Base-by-base conservation (phyloP, 257 asterid species). In the Solanum arcanum region DNA sequence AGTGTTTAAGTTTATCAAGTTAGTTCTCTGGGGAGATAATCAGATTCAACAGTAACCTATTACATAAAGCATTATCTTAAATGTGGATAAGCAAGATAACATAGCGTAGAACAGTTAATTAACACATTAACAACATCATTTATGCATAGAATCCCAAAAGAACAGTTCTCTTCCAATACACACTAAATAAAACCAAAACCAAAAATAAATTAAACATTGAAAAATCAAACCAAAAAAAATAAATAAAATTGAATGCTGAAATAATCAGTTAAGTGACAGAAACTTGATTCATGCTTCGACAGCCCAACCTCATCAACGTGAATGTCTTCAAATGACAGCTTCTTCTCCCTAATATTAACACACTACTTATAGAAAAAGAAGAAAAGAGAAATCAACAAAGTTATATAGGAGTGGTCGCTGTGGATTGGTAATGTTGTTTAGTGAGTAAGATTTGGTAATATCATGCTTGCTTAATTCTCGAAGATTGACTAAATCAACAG, bases 171-270 rank as follows among this genome's bases (percentile, higher is more conserved):
- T 16, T 72, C 78, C 44, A 72, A 72, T 0, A 33, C 0, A 70
- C 25, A 33, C 9, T 70, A 2, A 70, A 70, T 35, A 70, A 70
- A 31, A 2, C 7, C 12, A 18, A 70, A 70, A 15, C 8, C 0
- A 0, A 13, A 1, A 66, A 68, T 2, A 68, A 0, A 27, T 68
- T 27, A 15, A 31, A 0, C 41, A 0, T 3, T 7, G 2, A 69
- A 69, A 29, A 56, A 20, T 2, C 13, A 59, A 59, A 59, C 25
- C 66, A 21, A 59, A 59, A 59, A 21, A 59, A 59, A 33, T 4
- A 33, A 33, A 33, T 0, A 33, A 33, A 0, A 21, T 5, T 56
- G 64, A 56, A 20, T 56, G 64, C 2, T 52, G 62, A 52, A 52
- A 52, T 52, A 18, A 52, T 52, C 62, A 52, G n/a, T 16, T 0